A percentile compares a stretch with the other conserved stretches of the same genome.
phyloP scores from a whole-genome alignment of 768 basidiomycete species.

The Gloeostereum incarnatum region DNA sequence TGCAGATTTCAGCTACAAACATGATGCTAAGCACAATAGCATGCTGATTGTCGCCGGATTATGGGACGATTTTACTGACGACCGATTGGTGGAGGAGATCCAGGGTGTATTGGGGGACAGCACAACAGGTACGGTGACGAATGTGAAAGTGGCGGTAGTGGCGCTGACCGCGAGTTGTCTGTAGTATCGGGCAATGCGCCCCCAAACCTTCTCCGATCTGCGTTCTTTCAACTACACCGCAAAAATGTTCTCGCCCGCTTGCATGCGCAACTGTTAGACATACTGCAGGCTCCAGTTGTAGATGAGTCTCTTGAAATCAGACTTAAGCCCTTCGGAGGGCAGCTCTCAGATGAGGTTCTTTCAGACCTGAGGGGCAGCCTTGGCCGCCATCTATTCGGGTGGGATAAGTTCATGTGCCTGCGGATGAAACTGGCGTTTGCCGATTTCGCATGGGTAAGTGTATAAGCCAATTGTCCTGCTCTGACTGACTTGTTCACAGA shows the following conservation, averaged over 20 bases:
- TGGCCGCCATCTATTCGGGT: conserved; percentile 54
- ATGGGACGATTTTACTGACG: conserved; percentile 32
- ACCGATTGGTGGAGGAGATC: conserved; percentile 19
- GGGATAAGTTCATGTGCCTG: conserved; percentile 38
- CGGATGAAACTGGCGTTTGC: conserved; percentile 48
- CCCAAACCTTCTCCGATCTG: conserved; percentile 37
- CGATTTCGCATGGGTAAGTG: conserved; percentile 38
- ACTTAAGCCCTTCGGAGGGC: conserved; percentile 14
- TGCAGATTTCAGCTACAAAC: conserved; percentile 74
- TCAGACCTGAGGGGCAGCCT: conserved; percentile 40
- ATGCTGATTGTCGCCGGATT: conserved; percentile 49
- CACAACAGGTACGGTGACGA: conserved; percentile 20
- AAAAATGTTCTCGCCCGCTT: conserved; percentile 23
- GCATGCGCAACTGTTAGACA: conserved; percentile 33
- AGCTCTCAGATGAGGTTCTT: conserved; percentile 26
- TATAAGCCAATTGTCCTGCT: neutral
- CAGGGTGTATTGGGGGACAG: conserved; percentile 18
- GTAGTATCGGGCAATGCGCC: conserved; percentile 37
- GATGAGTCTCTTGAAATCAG: conserved; percentile 25
- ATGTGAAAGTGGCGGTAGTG: neutral
- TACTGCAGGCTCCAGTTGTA: conserved; percentile 22
- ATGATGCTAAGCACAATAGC: conserved; percentile 56
- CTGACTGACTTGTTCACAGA: conserved; percentile 19
- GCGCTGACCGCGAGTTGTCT: neutral
- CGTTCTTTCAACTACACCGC: conserved; percentile 35